Evolutionary conservation across 495 filamentous ascomycete genomes (phyloP).

Genomic region (Xylaria grammica): DNA sequence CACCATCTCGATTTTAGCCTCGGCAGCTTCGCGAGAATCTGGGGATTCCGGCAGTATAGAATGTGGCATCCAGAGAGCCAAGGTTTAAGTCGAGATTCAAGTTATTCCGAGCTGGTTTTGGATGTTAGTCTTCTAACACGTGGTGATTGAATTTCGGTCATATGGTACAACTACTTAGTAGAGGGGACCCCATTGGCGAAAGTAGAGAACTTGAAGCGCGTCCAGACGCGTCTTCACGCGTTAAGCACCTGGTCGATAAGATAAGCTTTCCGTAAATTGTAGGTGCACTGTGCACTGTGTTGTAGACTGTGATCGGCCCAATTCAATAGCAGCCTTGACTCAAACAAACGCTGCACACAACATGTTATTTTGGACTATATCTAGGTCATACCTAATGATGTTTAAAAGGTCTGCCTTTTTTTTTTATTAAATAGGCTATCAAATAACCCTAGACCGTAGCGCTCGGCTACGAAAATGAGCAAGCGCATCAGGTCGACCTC

Average conservation of each 20-base stretch:
- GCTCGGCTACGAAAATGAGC: too few species aligned
- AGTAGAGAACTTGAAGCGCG: constrained; percentile 12
- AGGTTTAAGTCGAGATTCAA: neutral
- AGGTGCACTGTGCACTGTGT: too few species aligned
- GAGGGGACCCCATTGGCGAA: constrained; percentile 7
- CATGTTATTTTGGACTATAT: too few species aligned
- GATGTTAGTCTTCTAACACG: neutral
- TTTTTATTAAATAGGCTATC: too few species aligned
- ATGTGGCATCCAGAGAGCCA: neutral
- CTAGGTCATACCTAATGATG: too few species aligned
- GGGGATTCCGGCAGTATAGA: neutral
- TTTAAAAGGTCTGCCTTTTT: too few species aligned
- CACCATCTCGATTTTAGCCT: neutral
- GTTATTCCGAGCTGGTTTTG: neutral
- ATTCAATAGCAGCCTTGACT: too few species aligned
- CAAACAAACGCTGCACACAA: too few species aligned
- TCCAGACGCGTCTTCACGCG: constrained; percentile 15
- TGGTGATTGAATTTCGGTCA: neutral
- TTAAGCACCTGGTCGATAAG: constrained; percentile 17
- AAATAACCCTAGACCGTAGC: too few species aligned
- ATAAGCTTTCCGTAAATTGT: too few species aligned
- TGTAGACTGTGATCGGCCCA: too few species aligned
- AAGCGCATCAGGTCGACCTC: too few species aligned
- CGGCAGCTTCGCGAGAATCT: neutral
- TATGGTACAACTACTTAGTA: neutral